phyloP scores from a whole-genome alignment of 2,329 filamentous ascomycete species.

The Cadophora sp. region DNA sequence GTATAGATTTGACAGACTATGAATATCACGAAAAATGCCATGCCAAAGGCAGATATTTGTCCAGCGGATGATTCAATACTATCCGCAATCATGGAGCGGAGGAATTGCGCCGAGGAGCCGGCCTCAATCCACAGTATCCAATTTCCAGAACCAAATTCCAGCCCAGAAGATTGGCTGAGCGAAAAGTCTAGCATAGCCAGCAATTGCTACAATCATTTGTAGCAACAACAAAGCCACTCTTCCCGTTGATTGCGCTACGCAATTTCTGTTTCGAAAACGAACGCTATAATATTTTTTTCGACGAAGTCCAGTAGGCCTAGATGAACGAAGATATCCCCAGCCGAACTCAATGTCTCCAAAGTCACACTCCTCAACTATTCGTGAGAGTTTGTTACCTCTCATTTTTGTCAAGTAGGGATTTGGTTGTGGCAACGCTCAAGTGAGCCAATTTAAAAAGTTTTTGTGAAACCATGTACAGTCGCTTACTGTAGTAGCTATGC shows the following conservation, averaged over 20 bases:
- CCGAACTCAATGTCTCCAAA: background rate
- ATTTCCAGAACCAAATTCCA: conserved; percentile 8
- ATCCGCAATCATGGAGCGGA: background rate
- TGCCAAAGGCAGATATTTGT: background rate
- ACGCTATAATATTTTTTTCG: background rate
- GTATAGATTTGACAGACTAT: background rate
- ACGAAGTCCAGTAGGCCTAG: background rate
- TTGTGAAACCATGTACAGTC: background rate
- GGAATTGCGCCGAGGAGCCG: too few species aligned
- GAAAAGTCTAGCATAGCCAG: background rate
- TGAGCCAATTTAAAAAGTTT: background rate
- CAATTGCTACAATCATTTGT: background rate
- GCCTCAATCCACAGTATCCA: background rate
- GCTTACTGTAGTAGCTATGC: background rate
- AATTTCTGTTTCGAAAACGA: background rate
- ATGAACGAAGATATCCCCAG: background rate
- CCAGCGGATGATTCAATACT: background rate
- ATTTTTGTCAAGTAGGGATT: background rate
- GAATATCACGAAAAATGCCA: background rate
- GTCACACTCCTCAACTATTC: background rate
- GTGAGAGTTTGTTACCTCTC: background rate
- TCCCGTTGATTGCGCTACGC: background rate
- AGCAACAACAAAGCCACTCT: background rate
- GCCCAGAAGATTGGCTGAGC: background rate
- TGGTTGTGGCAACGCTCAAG: background rate